Evolutionary conservation across 192 early-diverging fungal genomes (phyloP).

Genomic region (Hyaloraphidium curvatum): DNA sequence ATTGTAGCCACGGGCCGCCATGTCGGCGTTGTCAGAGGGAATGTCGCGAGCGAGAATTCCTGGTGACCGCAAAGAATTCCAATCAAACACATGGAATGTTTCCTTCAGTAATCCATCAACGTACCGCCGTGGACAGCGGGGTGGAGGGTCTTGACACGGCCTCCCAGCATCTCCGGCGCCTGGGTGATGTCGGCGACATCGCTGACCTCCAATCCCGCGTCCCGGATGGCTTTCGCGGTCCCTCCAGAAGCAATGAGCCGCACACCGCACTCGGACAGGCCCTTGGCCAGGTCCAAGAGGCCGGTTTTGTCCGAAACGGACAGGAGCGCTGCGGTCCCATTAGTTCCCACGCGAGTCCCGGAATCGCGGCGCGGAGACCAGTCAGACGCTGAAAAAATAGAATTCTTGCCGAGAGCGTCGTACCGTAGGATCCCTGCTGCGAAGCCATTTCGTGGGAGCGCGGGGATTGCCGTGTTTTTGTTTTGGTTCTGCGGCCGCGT

Average conservation of each 20-base stretch:
- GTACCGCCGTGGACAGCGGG: constrained; percentile 90
- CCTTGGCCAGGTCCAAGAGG: constrained; percentile 71
- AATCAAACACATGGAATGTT: constrained; percentile 3
- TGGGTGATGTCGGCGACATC: constrained; percentile 96
- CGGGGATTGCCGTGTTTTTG: no score
- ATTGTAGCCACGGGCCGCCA: constrained; percentile 65
- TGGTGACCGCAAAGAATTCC: constrained; percentile 3
- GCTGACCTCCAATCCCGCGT: constrained; percentile 67
- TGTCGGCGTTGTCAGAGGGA: constrained; percentile 64
- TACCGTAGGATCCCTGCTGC: no score
- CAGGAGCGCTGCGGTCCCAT: constrained; percentile 25
- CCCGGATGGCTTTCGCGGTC: constrained; percentile 75
- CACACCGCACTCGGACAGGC: constrained; percentile 51
- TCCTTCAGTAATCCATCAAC: not conserved
- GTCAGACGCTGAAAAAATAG: no score
- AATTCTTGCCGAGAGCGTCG: no score
- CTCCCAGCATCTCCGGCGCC: constrained; percentile 97
- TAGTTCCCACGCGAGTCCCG: no score
- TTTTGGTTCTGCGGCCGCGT: no score
- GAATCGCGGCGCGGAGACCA: no score
- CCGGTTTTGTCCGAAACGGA: constrained; percentile 97
- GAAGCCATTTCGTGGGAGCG: no score
- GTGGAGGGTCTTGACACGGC: constrained; percentile 97
- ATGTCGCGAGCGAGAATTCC: constrained; percentile 80
- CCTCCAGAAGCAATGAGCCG: constrained; percentile 86